Conservation (phyloP, 768 basidiomycete genomes). For the Boletellus ananiceps region DNA sequence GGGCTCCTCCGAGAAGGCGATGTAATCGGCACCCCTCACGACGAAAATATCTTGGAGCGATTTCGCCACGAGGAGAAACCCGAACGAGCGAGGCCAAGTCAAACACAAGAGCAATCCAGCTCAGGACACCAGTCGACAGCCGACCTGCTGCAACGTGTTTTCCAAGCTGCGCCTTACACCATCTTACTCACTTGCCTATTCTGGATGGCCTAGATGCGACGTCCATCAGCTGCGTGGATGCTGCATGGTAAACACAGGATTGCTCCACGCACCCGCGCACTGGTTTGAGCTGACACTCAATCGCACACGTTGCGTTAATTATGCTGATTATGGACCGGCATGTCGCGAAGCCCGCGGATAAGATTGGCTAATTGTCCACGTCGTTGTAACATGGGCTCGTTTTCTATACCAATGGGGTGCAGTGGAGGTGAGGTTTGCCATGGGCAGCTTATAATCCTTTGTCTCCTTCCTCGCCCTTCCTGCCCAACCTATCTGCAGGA, state of each 20-base stretch:
- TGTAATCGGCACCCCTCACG: slow-evolving; percentile 13
- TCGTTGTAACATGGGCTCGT: slow-evolving; percentile 10
- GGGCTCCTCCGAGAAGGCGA: slow-evolving; percentile 23
- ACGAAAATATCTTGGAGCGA: slow-evolving; percentile 15
- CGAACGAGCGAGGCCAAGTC: slow-evolving; percentile 2
- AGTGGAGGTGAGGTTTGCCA: slow-evolving; percentile 20
- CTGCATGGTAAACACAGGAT: slow-evolving; percentile 22
- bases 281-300: background rate
- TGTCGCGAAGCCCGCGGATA: slow-evolving; percentile 7
- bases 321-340: slow-evolving; percentile 4
- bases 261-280: slow-evolving; percentile 1
- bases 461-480: background rate
- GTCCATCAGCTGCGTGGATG: slow-evolving; percentile 14
- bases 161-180: slow-evolving; percentile 15
- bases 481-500: background rate
- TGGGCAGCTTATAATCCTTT: slow-evolving; percentile 20
- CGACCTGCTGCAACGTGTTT: slow-evolving; percentile 24
- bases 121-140: slow-evolving; percentile 10
- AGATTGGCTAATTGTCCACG: slow-evolving; percentile 19
- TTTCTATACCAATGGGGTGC: slow-evolving; percentile 20
- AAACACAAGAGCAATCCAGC: slow-evolving; percentile 5
- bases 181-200: slow-evolving; percentile 28
- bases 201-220: slow-evolving; percentile 10
- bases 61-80: slow-evolving; percentile 19
- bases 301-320: slow-evolving; percentile 9